Evolutionary conservation across 2,329 filamentous ascomycete genomes (phyloP), one percentile per base, ranked within the genome.

Genomic region (Neopestalotiopsis clavispora): DNA sequence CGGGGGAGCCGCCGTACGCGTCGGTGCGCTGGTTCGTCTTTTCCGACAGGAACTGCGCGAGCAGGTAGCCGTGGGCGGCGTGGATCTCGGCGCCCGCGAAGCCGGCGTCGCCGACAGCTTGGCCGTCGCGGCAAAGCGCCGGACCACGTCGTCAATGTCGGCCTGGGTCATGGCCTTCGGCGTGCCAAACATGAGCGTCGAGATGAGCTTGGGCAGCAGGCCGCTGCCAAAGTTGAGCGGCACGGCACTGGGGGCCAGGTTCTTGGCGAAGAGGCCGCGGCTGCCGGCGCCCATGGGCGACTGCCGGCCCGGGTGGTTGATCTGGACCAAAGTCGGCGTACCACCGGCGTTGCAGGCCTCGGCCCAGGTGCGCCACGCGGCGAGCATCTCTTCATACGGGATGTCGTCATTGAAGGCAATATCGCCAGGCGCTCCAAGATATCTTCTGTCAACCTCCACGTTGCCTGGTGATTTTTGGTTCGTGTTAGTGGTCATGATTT

Each of bases 71-170:
- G 69, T 90, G 87, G 0, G 84, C 84, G 2, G 75, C 84, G 23
- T 85, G 84, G 13, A 85, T 77, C 72, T 85, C 75, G 0, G 83
- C 75, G 0, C 83, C 83, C 0, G 80, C 79, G 42, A 86, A 82
- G 1, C 84, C 86, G 0, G 87, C 80, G 1, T 83, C 79, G 80
- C 77, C 0, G 80, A 77, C 3, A 90, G 73, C 5, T 82, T 80
- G 1, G 90, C 89, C 0, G 82, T 84, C 30, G 82, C 77, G 0
- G 85, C 85, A 70, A 91, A 91, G 59, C 84, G 82, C 6, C 76
- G 73, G 9, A 89, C 81, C 0, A 88, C 84, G 0, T 81, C 78
- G 20, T 85, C 79, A 58, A 91, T 89, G 52, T 92, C 89, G 0
- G 76, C 75, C 0, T 76, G 34, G 0, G 81, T 86, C 86, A 92